phyloP scores from a whole-genome alignment of 2,329 filamentous ascomycete species.

The Penicillium sp. region DNA sequence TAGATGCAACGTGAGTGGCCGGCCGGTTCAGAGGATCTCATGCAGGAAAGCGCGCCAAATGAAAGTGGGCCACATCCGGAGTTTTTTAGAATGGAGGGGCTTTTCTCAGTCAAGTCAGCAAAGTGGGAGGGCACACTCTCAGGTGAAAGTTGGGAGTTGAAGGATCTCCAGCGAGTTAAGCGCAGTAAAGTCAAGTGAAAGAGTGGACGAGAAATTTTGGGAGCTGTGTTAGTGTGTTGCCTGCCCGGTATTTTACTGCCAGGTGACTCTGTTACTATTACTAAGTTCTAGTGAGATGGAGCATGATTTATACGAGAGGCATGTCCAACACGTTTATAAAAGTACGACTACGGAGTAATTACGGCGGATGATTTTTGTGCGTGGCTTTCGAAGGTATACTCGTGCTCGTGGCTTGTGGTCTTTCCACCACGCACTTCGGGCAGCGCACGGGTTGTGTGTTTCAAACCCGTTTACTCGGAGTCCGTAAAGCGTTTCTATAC shows the following conservation, averaged over 20 bases:
- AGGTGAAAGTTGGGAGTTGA: background rate
- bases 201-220: background rate
- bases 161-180: slow-evolving; percentile 5
- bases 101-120: background rate
- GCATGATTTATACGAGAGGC: background rate
- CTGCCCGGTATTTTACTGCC: background rate
- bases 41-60: slow-evolving; percentile 9
- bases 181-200: background rate
- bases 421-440: too few relatives aligned
- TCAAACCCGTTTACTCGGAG: too few relatives aligned
- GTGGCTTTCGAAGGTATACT: too few relatives aligned
- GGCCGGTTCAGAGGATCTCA: background rate
- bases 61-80: background rate
- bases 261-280: background rate
- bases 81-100: background rate
- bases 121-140: background rate
- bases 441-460: too few relatives aligned
- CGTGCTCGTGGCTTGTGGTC: too few relatives aligned
- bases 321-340: too few relatives aligned
- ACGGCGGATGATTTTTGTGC: too few relatives aligned
- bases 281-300: too few relatives aligned
- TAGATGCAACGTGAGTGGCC: slow-evolving; percentile 19
- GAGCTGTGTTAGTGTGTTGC: too few relatives aligned
- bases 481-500: too few relatives aligned
- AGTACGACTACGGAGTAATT: too few relatives aligned